Base-by-base conservation (phyloP, 257 asterid genomes). In the Solanum tarijense region DNA sequence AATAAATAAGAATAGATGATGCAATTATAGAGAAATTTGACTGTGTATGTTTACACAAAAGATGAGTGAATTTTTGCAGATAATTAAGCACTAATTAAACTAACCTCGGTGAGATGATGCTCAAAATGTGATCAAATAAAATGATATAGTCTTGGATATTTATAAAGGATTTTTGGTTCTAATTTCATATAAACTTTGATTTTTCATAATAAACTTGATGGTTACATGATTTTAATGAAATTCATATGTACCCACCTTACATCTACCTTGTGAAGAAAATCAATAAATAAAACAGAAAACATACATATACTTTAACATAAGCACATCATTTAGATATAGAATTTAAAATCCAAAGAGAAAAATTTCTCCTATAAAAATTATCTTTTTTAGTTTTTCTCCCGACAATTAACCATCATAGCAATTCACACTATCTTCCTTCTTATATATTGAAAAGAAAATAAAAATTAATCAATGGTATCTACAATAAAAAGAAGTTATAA, bases 31-130 rank as follows among this genome's bases (percentile, higher is more conserved):
- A 60, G 13, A 60, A 5, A n/a, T 23, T 60, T 60, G 7, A 60
- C 12, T 60, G 9, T 52, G 60, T 27, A 10, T 12, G 0, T 68
- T 2, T 27, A 68, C 65, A 55, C 10, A 20, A 18, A 3, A 20
- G 9, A 18, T 20, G 5, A 1, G 10, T 48, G 9, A 55, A 20
- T 55, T 2, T 55, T 6, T 0, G 1, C 1, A 13, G 4, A 2
- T 55, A 7, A 55, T 20, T 20, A 3, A 55, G n/a, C 10, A 55
- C 4, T 55, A 20, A 55, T 6, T 69, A 69, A 31, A 31, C 4
- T 34, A 73, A 73, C 46, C 27, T 72, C 14, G 11, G 13, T 34
- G 46, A 72, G 5, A 12, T 72, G 9, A 72, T 34, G 27, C 5
- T 72, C 46, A 32, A 32, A 72, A 16, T 32, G 25, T 72, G 41